Evolutionary conservation across 805 yeast genomes (phyloP).

Genomic region (Gaillardinia entomophila): DNA sequence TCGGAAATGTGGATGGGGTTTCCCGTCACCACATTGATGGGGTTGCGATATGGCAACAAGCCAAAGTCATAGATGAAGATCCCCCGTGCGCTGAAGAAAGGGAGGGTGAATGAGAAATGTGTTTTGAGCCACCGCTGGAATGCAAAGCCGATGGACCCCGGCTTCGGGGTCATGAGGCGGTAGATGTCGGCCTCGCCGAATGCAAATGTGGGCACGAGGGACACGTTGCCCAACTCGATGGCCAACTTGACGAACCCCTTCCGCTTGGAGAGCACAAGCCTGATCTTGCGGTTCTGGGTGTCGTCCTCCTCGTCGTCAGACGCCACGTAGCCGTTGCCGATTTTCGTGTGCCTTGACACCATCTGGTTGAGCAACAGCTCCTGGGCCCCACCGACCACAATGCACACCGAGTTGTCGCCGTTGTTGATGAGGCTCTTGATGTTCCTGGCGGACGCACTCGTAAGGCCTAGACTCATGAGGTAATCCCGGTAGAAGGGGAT

Average conservation of each 20-base stretch:
- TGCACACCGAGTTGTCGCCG: constrained; percentile 69
- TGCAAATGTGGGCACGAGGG: constrained; percentile 80
- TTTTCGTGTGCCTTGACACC: constrained; percentile 25
- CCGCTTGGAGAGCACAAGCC: constrained; percentile 68
- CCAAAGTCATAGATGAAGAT: constrained; percentile 92
- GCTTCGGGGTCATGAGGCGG: constrained; percentile 35
- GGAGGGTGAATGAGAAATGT: constrained; percentile 76
- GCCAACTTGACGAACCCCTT: constrained; percentile 90
- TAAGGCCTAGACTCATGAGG: constrained; percentile 70
- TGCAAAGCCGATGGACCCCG: constrained; percentile 41
- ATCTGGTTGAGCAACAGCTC: constrained; percentile 61
- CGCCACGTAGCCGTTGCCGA: constrained; percentile 27
- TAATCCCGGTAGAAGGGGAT: constrained; percentile 87
- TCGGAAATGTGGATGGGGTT: constrained; percentile 56
- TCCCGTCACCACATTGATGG: constrained; percentile 73
- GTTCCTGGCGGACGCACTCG: constrained; percentile 75
- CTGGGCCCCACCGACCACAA: constrained; percentile 95
- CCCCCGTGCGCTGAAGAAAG: constrained; percentile 89
- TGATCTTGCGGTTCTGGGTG: constrained; percentile 39
- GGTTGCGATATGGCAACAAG: constrained; percentile 75
- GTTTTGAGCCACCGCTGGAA: constrained; percentile 71
- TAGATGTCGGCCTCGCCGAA: constrained; percentile 80
- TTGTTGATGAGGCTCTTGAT: constrained; percentile 58
- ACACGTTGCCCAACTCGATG: constrained; percentile 67
- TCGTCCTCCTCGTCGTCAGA: neutral